Evolutionary conservation across 1,284 basidiomycete genomes (phyloP).

Genomic region (Microbotryum scabiosae): DNA sequence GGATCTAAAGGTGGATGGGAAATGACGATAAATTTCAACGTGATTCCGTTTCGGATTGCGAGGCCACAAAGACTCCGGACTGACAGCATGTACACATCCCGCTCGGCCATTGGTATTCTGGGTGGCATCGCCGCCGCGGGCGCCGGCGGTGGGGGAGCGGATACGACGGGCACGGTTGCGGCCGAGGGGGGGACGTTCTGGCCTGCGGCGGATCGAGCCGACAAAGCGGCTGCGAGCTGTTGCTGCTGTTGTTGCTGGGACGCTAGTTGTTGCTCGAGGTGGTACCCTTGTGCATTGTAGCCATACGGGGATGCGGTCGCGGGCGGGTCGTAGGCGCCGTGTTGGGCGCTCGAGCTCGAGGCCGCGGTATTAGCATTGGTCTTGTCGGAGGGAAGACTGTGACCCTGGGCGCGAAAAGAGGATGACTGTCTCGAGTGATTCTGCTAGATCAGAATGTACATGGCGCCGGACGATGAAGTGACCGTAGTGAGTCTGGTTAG

Average conservation of each 20-base stretch:
- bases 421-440: no score
- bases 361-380: no score
- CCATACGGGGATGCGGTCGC: no score
- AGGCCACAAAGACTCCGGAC: not conserved
- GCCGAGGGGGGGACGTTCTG: not conserved
- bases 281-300: no score
- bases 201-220: not conserved
- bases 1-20: slow-evolving; percentile 2
- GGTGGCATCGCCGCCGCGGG: not conserved
- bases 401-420: no score
- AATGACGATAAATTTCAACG: not conserved
- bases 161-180: not conserved
- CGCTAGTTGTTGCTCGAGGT: not conserved
- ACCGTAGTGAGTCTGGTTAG: no score
- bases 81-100: slow-evolving; percentile 13
- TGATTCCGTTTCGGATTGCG: not conserved
- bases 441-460: no score
- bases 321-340: no score
- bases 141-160: not conserved
- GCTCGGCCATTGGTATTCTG: slow-evolving; percentile 7
- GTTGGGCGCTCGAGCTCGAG: no score
- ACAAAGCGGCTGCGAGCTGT: not conserved
- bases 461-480: no score
- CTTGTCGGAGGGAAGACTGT: no score
- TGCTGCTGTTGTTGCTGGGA: slow-evolving; percentile 1